Conservation (phyloP, 2,329 filamentous ascomycete genomes). For the Stagonosporopsis rhizophila region DNA sequence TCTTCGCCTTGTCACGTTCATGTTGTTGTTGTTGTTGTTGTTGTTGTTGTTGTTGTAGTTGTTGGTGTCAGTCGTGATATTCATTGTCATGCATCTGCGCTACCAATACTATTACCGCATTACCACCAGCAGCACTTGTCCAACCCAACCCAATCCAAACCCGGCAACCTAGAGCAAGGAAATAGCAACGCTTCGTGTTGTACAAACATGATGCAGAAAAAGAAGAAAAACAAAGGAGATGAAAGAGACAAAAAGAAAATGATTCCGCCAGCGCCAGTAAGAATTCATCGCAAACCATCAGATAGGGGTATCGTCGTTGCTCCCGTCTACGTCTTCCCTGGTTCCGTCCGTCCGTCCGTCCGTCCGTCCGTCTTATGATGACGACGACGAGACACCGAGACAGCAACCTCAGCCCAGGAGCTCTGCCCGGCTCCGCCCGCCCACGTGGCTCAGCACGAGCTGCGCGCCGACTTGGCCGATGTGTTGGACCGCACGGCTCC, state of each 20-base stretch:
- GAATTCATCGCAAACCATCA: background rate
- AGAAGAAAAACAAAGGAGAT: too few relatives aligned
- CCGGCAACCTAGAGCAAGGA: too few relatives aligned
- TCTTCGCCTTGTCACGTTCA: background rate
- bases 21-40: too few relatives aligned
- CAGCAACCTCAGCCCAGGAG: too few relatives aligned
- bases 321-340: background rate
- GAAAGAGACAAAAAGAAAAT: too few relatives aligned
- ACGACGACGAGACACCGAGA: background rate
- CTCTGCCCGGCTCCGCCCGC: too few relatives aligned
- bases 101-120: background rate
- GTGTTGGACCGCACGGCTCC: slow-evolving; percentile 5
- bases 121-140: background rate
- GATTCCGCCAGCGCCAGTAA: background rate
- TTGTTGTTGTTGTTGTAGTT: too few relatives aligned
- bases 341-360: background rate
- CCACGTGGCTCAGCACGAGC: slow-evolving; percentile 1
- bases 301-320: slow-evolving; percentile 10
- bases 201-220: background rate
- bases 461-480: slow-evolving; percentile 3
- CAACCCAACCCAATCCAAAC: background rate
- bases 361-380: background rate
- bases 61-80: background rate
- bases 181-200: background rate
- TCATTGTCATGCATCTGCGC: background rate